Base-by-base conservation (phyloP, 2,329 filamentous ascomycete genomes). In the Plectosphaerella sp. region DNA sequence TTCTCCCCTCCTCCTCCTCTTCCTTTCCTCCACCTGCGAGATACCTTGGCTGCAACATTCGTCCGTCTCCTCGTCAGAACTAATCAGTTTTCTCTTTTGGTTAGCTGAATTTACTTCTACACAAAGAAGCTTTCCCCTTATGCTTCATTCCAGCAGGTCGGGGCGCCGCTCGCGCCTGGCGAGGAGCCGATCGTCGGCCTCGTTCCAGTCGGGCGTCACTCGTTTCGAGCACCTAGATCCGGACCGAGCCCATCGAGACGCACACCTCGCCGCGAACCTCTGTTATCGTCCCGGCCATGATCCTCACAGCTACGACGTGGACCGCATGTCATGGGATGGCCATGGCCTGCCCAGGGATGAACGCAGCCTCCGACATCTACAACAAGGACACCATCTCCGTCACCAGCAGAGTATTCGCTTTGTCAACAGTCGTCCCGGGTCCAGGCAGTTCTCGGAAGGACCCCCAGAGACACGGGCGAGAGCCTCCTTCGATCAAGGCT, bases 191-290 rank as follows among this genome's bases (percentile, higher is more conserved):
- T 83, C 80, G 7, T 72, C 72, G n/a, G 73, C 69, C 53, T 79
- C 78, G 35, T 67, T 73, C 12, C 56, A 57, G 28, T 72, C 72
- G 48, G 72, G 73, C 28, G 69, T 75, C 18, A 67, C 70, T 53
- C 54, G 57, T 1, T 65, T 79, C 18, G 72, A 79, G 48, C 70
- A 76, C 48, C 78, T 83, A 45, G 69, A 76, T 57, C 64, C 69
- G 4, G 78, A 79, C 2, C 75, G 79, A 47, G 72, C 80, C 50
- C 81, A 87, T 64, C 41, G 41, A 12, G 41, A 43, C 11, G 86
- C 86, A 8, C 77, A 82, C 39, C 75, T 79, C 39, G 85, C 86
- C 20, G 86, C 86, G 8, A 70, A 73, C 35, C 71, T 84, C 60
- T 86, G 86, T 2, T 88, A 81, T 61, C 64, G 70, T 7, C 73